These are phyloP conservation scores for Boletus sp. DNA, from an alignment of 768 basidiomycete genomes.

Conservation along the genomic window DNA sequence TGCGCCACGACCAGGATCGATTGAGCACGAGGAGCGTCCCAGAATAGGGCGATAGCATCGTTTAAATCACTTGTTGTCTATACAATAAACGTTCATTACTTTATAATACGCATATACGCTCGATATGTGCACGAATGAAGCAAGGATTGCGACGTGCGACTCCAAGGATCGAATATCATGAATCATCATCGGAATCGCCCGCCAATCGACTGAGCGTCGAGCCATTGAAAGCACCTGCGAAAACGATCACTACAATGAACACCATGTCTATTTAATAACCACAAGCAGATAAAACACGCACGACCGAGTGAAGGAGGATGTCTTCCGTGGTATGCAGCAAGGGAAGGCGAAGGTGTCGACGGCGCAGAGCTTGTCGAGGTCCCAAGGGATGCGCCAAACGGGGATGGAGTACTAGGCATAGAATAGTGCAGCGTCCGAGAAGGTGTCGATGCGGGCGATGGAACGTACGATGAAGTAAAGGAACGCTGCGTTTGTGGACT, in stretches of 20 bases:
- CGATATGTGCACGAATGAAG: constrained; percentile 10
- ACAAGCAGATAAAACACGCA: constrained; percentile 20
- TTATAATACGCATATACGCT: constrained; percentile 2
- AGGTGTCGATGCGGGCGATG: constrained; percentile 32
- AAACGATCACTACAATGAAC: not conserved
- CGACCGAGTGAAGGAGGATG: constrained; percentile 36
- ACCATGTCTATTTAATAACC: not conserved
- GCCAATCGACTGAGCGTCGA: constrained; percentile 26
- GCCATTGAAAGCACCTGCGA: constrained; percentile 29
- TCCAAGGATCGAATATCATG: constrained; percentile 8
- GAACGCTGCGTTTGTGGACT: constrained; percentile 31
- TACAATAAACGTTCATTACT: constrained; percentile 2
- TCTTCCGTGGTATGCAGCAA: constrained; percentile 39
- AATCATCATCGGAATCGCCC: constrained; percentile 31
- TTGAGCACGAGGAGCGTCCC: not conserved
- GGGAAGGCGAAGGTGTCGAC: constrained; percentile 38
- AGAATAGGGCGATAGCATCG: not conserved
- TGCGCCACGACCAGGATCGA: not conserved
- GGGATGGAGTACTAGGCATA: constrained; percentile 39
- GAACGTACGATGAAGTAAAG: constrained; percentile 29
- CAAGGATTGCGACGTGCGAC: not conserved
- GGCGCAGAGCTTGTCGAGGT: constrained; percentile 29
- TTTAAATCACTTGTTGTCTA: not conserved
- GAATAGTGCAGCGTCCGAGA: constrained; percentile 34
- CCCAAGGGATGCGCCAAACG: constrained; percentile 35